phyloP scores from a whole-genome alignment of 148 eudicot genomes.

The Vaccinium myrtillus region DNA sequence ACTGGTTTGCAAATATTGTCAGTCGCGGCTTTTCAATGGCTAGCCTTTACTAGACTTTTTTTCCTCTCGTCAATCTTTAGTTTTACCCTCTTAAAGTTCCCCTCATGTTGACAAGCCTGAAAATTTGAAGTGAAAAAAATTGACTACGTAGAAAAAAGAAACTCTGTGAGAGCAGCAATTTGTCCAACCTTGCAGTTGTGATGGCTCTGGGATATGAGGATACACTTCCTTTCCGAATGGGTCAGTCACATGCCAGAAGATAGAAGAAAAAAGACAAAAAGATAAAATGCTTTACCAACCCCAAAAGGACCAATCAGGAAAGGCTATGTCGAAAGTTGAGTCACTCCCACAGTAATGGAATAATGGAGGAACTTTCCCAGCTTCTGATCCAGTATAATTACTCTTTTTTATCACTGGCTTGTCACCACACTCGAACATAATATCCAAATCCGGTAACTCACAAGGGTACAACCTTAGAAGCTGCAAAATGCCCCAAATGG shows the following conservation, averaged over 20 bases:
- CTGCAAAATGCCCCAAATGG: constrained; percentile 52
- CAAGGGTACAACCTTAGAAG: constrained; percentile 46
- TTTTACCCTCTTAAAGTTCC: not conserved
- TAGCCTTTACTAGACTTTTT: not conserved
- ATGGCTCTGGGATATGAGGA: too few species aligned
- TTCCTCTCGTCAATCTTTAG: not conserved
- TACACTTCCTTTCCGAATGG: too few species aligned
- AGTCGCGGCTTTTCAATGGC: not conserved
- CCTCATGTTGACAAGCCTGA: not conserved
- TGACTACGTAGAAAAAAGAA: not conserved
- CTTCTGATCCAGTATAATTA: constrained; percentile 15
- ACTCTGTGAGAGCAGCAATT: not conserved
- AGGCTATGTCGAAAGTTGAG: constrained; percentile 39
- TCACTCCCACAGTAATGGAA: constrained; percentile 55
- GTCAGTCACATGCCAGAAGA: not conserved
- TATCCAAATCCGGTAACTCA: constrained; percentile 45
- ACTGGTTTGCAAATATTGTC: not conserved
- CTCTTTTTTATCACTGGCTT: constrained; percentile 30
- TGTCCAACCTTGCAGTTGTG: too few species aligned
- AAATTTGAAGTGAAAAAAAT: not conserved
- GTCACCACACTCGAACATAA: constrained; percentile 44
- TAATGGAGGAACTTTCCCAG: constrained; percentile 25
- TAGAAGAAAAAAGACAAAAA: not conserved
- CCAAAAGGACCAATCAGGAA: constrained; percentile 69
- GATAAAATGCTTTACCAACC: constrained; percentile 39